Evolutionary conservation across 495 filamentous ascomycete species (phyloP).

Genomic region (Lindgomyces ingoldianus): DNA sequence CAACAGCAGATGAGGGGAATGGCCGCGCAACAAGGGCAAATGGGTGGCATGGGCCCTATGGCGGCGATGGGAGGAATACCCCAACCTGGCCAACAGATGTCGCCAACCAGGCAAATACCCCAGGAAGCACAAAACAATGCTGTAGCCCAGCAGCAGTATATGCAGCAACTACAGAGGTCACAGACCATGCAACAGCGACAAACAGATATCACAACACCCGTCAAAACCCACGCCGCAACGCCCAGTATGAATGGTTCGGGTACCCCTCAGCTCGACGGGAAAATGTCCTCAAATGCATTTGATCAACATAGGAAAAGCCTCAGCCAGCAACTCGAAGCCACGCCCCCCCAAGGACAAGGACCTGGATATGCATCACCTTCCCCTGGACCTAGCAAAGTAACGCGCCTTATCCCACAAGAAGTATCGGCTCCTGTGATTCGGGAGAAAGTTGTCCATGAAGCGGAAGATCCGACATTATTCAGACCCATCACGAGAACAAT

Average conservation of each 20-base stretch:
- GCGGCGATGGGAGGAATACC: slow-evolving; percentile 43
- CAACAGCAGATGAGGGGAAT: slow-evolving; percentile 15
- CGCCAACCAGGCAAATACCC: slow-evolving; percentile 53
- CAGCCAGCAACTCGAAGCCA: slow-evolving; percentile 43
- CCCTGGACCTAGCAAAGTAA: slow-evolving; percentile 4
- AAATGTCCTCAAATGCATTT: slow-evolving; percentile 4
- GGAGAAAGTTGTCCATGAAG: not conserved
- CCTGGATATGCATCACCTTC: slow-evolving; percentile 1
- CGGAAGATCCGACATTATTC: not conserved
- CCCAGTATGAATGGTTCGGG: slow-evolving; percentile 28
- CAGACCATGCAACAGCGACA: slow-evolving; percentile 31
- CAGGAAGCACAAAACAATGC: slow-evolving; percentile 43
- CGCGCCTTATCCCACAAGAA: not conserved
- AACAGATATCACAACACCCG: slow-evolving; percentile 32
- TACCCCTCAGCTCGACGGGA: slow-evolving; percentile 35
- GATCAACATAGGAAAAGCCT: slow-evolving; percentile 54
- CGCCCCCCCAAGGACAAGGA: slow-evolving; percentile 31
- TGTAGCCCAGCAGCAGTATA: slow-evolving; percentile 44
- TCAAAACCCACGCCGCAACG: slow-evolving; percentile 23
- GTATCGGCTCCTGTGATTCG: not conserved
- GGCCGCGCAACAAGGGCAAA: slow-evolving; percentile 40
- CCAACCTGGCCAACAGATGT: slow-evolving; percentile 45
- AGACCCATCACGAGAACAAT: not conserved
- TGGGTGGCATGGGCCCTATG: slow-evolving; percentile 46
- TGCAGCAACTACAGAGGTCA: slow-evolving; percentile 45